Conservation (phyloP, 73 alveolate genomes). For the Urostyla sp. region DNA sequence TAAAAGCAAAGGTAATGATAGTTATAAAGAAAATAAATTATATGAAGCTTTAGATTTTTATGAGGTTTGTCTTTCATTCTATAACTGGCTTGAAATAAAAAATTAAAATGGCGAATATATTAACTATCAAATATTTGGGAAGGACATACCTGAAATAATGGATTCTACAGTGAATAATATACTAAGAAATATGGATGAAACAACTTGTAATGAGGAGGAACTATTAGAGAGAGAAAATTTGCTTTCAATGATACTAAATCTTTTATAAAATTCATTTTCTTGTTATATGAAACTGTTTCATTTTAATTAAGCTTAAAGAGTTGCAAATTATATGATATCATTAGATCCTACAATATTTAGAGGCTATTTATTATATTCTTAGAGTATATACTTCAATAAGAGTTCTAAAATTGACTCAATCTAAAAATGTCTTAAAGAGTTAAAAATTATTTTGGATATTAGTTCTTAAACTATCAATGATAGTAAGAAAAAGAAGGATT, state of each 20-base stretch:
- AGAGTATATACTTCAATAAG: neutral
- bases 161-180: constrained; percentile 3
- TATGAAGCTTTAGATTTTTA: constrained; percentile 22
- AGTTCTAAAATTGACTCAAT: neutral
- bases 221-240: constrained; percentile 31
- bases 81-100: constrained; percentile 31
- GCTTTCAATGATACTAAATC: neutral
- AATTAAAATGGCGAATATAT: neutral
- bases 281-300: constrained; percentile 34
- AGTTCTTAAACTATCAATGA: no score
- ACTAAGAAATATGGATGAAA: neutral
- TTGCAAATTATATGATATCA: constrained; percentile 6
- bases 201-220: constrained; percentile 16
- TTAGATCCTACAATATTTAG: neutral
- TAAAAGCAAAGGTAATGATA: constrained; percentile 31
- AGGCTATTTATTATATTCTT: neutral
- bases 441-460: no score
- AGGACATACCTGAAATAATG: neutral
- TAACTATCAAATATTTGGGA: constrained; percentile 10
- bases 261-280: neutral
- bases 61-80: neutral
- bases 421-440: no score
- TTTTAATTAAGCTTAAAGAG: constrained; percentile 16
- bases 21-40: constrained; percentile 7
- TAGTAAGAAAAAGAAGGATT: no score